Conservation (phyloP, 257 asterid genomes). For the Solanum rostratum region DNA sequence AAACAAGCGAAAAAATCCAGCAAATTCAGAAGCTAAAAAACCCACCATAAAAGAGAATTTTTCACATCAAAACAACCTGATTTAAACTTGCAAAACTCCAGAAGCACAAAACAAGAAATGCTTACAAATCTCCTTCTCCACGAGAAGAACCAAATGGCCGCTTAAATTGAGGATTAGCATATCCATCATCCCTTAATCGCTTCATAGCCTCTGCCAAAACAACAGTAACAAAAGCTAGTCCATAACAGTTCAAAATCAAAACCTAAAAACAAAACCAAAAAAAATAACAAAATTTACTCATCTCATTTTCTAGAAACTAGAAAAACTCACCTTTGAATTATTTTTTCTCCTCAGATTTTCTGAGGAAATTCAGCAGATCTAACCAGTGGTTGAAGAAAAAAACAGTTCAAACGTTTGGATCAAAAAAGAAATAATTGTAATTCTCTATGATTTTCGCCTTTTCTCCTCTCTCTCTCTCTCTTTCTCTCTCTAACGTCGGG, state of each 20-base stretch:
- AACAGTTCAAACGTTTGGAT: background rate
- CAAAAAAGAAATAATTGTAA: background rate
- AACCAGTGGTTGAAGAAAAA: background rate
- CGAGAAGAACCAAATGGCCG: conserved; percentile 29
- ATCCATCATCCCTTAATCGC: conserved; percentile 9
- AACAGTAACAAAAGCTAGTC: background rate
- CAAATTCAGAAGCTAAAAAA: background rate
- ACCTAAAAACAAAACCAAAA: background rate
- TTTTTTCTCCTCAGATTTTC: background rate
- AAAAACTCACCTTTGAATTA: background rate
- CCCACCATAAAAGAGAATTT: background rate
- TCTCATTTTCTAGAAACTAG: background rate
- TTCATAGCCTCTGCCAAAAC: conserved; percentile 17
- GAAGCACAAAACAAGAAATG: background rate
- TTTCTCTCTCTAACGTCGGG: conserved; percentile 1
- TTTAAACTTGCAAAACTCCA: background rate
- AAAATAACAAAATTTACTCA: background rate
- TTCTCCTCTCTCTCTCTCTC: background rate
- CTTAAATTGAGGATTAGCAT: conserved; percentile 7
- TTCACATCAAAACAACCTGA: background rate
- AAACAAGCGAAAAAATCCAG: conserved; percentile 1
- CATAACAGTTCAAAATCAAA: background rate
- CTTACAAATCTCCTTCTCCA: conserved; percentile 61
- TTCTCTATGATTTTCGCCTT: background rate
- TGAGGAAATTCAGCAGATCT: conserved; percentile 1